Conservation (phyloP, 257 asterid species). For the Solanum rostratum region DNA sequence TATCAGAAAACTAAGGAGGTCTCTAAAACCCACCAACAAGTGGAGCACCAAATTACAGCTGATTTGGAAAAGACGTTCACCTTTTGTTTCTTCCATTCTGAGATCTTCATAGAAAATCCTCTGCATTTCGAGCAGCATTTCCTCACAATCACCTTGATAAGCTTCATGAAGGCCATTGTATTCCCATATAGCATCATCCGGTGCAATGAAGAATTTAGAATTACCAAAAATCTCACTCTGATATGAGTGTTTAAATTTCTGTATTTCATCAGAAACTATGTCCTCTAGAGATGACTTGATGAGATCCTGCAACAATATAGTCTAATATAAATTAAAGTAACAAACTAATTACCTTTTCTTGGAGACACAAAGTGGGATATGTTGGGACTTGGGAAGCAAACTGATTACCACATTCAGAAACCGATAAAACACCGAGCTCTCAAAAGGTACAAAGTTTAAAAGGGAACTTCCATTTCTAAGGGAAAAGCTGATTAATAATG, state of each 20-base stretch:
- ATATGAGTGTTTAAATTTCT: slow-evolving; percentile 44
- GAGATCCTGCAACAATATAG: slow-evolving; percentile 37
- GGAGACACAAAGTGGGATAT: not conserved
- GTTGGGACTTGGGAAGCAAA: not conserved
- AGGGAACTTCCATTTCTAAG: not conserved
- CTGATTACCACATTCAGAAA: not conserved
- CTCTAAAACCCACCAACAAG: not conserved
- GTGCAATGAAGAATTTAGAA: slow-evolving; percentile 9
- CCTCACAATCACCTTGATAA: slow-evolving; percentile 74
- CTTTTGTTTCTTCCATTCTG: slow-evolving; percentile 35
- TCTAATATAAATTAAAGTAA: not conserved
- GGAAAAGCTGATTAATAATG: not conserved
- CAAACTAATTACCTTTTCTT: not conserved
- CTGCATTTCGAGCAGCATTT: slow-evolving; percentile 79
- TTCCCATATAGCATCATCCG: slow-evolving; percentile 81
- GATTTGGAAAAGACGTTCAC: slow-evolving; percentile 13
- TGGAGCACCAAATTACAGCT: not conserved
- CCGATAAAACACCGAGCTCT: not conserved
- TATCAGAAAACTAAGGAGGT: not conserved
- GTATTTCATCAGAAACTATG: slow-evolving; percentile 71
- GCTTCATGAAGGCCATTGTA: slow-evolving; percentile 63
- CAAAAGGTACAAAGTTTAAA: not conserved
- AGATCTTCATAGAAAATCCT: slow-evolving; percentile 83
- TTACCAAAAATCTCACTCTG: slow-evolving; percentile 11
- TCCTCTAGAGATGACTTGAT: slow-evolving; percentile 52